Evolutionary conservation across 371 early-diverging fungal genomes (phyloP), one percentile per base, ranked within the genome.

Genomic region (Mortierella sp.): DNA sequence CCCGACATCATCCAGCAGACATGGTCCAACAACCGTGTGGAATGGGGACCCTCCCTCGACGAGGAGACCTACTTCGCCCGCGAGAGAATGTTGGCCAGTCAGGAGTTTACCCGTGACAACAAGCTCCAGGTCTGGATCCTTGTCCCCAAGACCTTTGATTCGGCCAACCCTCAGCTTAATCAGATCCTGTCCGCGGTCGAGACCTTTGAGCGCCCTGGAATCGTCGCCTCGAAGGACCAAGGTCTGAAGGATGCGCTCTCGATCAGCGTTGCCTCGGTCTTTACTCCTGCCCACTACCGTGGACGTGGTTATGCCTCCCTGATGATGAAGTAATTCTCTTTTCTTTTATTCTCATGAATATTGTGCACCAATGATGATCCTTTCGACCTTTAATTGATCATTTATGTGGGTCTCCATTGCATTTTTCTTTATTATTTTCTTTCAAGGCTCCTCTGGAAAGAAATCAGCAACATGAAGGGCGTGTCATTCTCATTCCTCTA

Each of bases 251-350:
- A 88, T 49, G 81, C 72, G 27, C 35, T 60, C 54, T 74, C 83
- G 8, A 78, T 85, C 70, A 84, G 88, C 48, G 75, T 90, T 70
- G 88, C 89, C 27, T 87, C 88, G 38, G 90, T 90, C 55, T 88
- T 88, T 76, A 82, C 86, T 27, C 88, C 89, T 16, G 81, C 44
- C 21, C 60, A 70, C 27, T 71, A 83, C 68, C 82, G 89, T 7
- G 77, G 81, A 32, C 71, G 83, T 38, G 89, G 90, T 11, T 90
- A 89, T 68, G 88, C 83, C 16, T 78, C 81, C 16, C 38, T 81
- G 4, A 82, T 89, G 88, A 81, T 89, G 79, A 72, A 72, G 78
- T 81, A 87, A 68, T 51, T 78, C 18, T 7, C 18, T 12, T 56
- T 27, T n/a, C 21, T 21, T 56, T n/a, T 56, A 27, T 27, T 27